These are phyloP conservation scores for Tieghemiomyces parasiticus DNA, from an alignment of 192 early-diverging fungal species.

Conservation along the genomic window DNA sequence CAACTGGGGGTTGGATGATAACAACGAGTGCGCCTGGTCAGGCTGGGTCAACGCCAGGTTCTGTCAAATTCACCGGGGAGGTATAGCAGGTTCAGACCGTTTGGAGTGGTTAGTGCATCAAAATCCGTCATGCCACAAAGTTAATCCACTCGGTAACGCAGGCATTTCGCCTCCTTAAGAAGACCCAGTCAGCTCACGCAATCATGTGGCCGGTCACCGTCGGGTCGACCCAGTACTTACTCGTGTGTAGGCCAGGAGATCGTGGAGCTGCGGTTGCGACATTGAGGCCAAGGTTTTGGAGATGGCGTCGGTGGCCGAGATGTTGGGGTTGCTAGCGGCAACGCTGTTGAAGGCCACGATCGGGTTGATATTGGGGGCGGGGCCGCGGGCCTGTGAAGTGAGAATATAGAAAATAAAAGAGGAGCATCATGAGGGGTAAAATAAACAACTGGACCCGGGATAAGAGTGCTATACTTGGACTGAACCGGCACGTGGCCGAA, in stretches of 20 bases:
- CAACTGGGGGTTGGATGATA: constrained; percentile 65
- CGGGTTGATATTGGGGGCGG: not conserved
- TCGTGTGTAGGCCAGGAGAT: constrained; percentile 51
- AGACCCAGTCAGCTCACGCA: too few relatives aligned
- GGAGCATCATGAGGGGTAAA: not conserved
- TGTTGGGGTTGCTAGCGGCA: constrained; percentile 11
- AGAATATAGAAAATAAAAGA: not conserved
- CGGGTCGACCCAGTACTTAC: too few relatives aligned
- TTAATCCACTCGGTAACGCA: too few relatives aligned
- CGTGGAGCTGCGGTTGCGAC: constrained; percentile 40
- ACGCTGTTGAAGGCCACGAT: not conserved
- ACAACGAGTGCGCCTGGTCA: constrained; percentile 46
- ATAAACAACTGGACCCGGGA: not conserved
- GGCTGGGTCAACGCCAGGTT: constrained; percentile 37
- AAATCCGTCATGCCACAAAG: too few relatives aligned
- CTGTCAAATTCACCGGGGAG: constrained; percentile 21
- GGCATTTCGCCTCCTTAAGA: too few relatives aligned
- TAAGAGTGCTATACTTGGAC: not conserved
- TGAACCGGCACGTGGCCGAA: not conserved
- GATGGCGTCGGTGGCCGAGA: constrained; percentile 32
- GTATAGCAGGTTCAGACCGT: too few relatives aligned
- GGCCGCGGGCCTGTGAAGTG: not conserved
- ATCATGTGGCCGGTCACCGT: too few relatives aligned
- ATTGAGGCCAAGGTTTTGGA: constrained; percentile 35
- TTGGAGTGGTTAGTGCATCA: too few relatives aligned